These are phyloP conservation scores for Aspergillus sclerotialis DNA, from an alignment of 2,329 filamentous ascomycete genomes.

Conservation along the genomic window DNA sequence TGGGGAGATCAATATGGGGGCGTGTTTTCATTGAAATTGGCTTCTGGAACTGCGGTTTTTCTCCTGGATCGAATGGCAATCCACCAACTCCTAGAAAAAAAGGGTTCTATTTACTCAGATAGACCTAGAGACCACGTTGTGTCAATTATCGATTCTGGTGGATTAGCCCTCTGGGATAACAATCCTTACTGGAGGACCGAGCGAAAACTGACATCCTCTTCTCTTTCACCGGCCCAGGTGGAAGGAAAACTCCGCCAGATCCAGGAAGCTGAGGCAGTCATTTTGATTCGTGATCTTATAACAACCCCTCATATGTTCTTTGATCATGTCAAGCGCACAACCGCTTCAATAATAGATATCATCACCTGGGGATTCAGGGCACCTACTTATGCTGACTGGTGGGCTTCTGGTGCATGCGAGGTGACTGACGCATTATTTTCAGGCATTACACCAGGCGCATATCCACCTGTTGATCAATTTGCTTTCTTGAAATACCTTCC, in stretches of 20 bases:
- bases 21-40: constrained; percentile 1
- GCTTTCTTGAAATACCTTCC: constrained; percentile 1
- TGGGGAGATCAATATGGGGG: constrained; percentile 1
- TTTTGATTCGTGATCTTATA: constrained; percentile 1
- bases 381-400: constrained; percentile 1
- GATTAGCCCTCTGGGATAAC: constrained; percentile 2
- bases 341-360: not conserved
- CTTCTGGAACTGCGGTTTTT: not conserved
- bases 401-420: constrained; percentile 1
- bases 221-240: constrained; percentile 1
- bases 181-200: constrained; percentile 1
- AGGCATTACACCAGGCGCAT: constrained; percentile 1
- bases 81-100: constrained; percentile 1
- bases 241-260: constrained; percentile 1
- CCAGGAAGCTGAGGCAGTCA: constrained; percentile 1
- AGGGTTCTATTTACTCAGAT: constrained; percentile 2
- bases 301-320: constrained; percentile 1
- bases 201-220: constrained; percentile 1
- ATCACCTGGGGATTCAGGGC: constrained; percentile 1
- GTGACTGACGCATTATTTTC: constrained; percentile 1
- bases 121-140: constrained; percentile 1
- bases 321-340: constrained; percentile 2
- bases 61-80: constrained; percentile 1
- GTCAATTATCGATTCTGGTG: constrained; percentile 1
- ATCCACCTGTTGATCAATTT: constrained; percentile 1